Conservation (phyloP, 176 grass and related monocot species). For the Aegilops sharonensis region DNA sequence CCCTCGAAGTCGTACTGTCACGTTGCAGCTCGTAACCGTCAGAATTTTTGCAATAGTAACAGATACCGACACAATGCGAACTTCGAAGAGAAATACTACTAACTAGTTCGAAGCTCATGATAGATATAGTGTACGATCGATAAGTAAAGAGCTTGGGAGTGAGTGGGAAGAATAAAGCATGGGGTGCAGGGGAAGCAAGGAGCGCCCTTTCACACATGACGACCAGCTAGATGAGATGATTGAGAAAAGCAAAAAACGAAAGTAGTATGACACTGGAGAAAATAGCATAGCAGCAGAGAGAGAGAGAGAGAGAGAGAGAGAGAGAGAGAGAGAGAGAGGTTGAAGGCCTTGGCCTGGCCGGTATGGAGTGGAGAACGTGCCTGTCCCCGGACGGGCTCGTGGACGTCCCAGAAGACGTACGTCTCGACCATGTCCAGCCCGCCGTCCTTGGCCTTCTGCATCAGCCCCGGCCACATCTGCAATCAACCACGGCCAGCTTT, state of each 20-base stretch:
- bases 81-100: neutral
- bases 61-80: neutral
- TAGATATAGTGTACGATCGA: too few species aligned
- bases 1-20: conserved; percentile 97
- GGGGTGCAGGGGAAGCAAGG: conserved; percentile 43
- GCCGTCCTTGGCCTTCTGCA: conserved; percentile 95
- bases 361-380: conserved; percentile 30
- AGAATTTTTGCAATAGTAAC: neutral
- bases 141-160: neutral
- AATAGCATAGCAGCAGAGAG: neutral
- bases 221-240: neutral
- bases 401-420: conserved; percentile 97
- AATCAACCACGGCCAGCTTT: neutral
- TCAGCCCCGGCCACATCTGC: conserved; percentile 98
- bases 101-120: too few species aligned
- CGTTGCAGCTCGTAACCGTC: neutral
- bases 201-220: conserved; percentile 25
- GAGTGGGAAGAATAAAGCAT: conserved; percentile 36
- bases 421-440: conserved; percentile 89
- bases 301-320: too few species aligned
- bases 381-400: conserved; percentile 84
- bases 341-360: neutral
- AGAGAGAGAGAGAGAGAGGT: neutral
- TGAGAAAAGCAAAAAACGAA: neutral
- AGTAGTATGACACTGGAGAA: neutral